phyloP scores from a whole-genome alignment of 1,284 basidiomycete genomes.

The Ceratobasidium sp. region DNA sequence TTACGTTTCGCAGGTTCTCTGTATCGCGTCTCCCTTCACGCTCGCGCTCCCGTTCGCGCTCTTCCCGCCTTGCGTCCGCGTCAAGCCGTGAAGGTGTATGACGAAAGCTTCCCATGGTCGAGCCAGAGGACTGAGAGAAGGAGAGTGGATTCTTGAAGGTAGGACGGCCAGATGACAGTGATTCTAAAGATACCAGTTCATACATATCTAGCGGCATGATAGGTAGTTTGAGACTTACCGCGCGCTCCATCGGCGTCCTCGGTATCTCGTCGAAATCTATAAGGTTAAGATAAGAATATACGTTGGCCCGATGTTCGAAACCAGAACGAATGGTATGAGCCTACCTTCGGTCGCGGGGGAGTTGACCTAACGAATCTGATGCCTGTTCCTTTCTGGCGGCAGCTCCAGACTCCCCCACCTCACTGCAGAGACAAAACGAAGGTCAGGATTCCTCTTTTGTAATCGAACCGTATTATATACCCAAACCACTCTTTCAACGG shows the following conservation, averaged over 20 bases:
- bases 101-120: constrained; percentile 80
- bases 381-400: constrained; percentile 67
- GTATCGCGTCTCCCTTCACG: constrained; percentile 51
- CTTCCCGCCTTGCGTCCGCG: constrained; percentile 53
- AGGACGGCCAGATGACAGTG: constrained; percentile 57
- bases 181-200: constrained; percentile 30
- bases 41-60: constrained; percentile 54
- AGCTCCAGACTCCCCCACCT: constrained; percentile 49
- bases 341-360: constrained; percentile 33
- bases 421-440: constrained; percentile 52
- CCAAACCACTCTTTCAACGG: constrained; percentile 86
- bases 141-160: constrained; percentile 67
- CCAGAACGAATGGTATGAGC: neutral
- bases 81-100: constrained; percentile 73
- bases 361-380: constrained; percentile 55
- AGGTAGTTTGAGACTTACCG: neutral
- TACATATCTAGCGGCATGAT: neutral
- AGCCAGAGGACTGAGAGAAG: constrained; percentile 76
- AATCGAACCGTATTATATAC: constrained; percentile 66
- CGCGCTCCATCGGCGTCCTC: constrained; percentile 35
- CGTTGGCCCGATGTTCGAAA: no score
- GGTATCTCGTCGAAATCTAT: constrained; percentile 19
- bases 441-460: constrained; percentile 58
- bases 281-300: no score
- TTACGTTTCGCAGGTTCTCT: constrained; percentile 44